phyloP scores from a whole-genome alignment of 1,139 yeast species.

The Candida pseudoviswanathii region DNA sequence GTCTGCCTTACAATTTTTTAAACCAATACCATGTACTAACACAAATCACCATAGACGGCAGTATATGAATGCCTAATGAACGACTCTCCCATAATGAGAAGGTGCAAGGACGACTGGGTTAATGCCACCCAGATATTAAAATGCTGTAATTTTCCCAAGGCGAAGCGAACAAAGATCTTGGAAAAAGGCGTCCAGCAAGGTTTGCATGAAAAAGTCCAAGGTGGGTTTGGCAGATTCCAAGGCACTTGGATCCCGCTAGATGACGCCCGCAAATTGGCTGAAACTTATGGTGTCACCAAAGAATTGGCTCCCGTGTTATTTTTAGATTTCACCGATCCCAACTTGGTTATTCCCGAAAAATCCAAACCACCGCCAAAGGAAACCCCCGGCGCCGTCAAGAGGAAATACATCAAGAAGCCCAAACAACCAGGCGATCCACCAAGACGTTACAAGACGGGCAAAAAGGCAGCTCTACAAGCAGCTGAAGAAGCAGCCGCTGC shows the following conservation, averaged over 20 bases:
- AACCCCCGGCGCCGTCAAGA: conserved; percentile 47
- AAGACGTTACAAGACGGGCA: conserved; percentile 29
- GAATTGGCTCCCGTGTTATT: conserved; percentile 57
- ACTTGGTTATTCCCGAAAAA: conserved; percentile 50
- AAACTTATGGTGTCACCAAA: conserved; percentile 54
- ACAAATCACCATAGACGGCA: conserved; percentile 42
- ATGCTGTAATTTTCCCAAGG: conserved; percentile 93
- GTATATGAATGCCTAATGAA: conserved; percentile 84
- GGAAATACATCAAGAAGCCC: conserved; percentile 43
- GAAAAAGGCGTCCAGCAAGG: conserved; percentile 92
- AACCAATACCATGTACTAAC: not conserved
- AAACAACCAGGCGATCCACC: conserved; percentile 41
- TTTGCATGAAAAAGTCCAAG: conserved; percentile 89
- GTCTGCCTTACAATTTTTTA: conserved; percentile 8
- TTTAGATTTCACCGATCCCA: conserved; percentile 50
- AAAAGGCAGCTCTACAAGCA: conserved; percentile 18
- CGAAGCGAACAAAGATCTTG: conserved; percentile 86
- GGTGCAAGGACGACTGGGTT: conserved; percentile 90
- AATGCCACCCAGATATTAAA: conserved; percentile 97
- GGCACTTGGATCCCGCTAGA: conserved; percentile 95
- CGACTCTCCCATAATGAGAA: conserved; percentile 89
- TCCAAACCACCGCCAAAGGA: conserved; percentile 45
- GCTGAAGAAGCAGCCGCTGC: conserved; percentile 15
- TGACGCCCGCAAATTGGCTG: conserved; percentile 56
- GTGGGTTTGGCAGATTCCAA: conserved; percentile 96